Conservation (phyloP, 2,329 filamentous ascomycete species). For the Zalaria obscura region DNA sequence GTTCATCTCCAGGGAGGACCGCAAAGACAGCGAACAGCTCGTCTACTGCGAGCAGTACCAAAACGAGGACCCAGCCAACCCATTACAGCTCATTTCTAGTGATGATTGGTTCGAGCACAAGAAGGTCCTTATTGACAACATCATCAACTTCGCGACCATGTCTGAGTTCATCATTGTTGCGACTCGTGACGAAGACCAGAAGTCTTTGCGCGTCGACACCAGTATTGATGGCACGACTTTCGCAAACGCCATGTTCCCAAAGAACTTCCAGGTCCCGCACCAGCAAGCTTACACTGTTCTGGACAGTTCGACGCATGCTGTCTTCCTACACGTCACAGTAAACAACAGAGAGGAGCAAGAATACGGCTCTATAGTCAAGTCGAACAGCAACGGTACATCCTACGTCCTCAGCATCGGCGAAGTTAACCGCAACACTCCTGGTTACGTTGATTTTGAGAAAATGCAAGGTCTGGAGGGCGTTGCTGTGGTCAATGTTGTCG, state of each 20-base stretch:
- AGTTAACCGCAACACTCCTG: conserved; percentile 65
- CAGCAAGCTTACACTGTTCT: conserved; percentile 82
- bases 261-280: conserved; percentile 65
- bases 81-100: conserved; percentile 59
- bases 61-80: conserved; percentile 45
- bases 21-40: conserved; percentile 46
- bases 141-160: conserved; percentile 86
- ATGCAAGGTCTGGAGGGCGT: conserved; percentile 87
- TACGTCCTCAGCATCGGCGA: conserved; percentile 72
- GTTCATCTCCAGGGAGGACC: conserved; percentile 58
- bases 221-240: conserved; percentile 77
- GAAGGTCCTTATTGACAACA: conserved; percentile 49
- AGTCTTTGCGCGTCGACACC: conserved; percentile 61
- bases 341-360: conserved; percentile 49
- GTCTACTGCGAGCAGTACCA: conserved; percentile 50
- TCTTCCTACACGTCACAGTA: conserved; percentile 86
- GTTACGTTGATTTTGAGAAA: conserved; percentile 92
- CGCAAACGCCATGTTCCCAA: conserved; percentile 72
- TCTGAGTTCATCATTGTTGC: conserved; percentile 91
- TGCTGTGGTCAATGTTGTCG: conserved; percentile 70
- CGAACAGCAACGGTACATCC: conserved; percentile 93
- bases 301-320: conserved; percentile 84
- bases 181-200: conserved; percentile 48
- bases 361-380: conserved; percentile 87
- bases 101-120: conserved; percentile 64